Base-by-base conservation (phyloP, 2,329 filamentous ascomycete genomes). In the Penicillium psychrosexuale region DNA sequence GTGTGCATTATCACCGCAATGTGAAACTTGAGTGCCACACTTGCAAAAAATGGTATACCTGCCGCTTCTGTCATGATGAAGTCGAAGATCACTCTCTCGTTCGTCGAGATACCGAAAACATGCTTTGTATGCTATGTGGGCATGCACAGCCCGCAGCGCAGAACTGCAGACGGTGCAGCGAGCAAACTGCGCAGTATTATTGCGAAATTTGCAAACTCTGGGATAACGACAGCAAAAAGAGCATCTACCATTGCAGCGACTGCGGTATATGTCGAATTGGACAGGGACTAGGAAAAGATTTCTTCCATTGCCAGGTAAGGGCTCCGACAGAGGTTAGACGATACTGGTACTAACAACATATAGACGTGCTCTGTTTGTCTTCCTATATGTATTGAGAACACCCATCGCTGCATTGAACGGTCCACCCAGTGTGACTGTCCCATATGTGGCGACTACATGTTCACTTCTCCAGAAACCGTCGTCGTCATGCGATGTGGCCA, bases 401-500 rank as follows among this genome's bases (percentile, higher is more conserved):
- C 88, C 7, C 94, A 99, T 77, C 91, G 90, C 63, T 99, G 94
- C 69, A 93, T 97, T 62, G 94, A 97, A 73, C 84, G 91, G 46
- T 92, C 91, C 8, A 96, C 91, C 31, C 92, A 99, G 69, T 96
- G 91, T 69, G 89, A 97, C 69, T 99, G 94, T 71, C 94, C 94
- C 5, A 96, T 99, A 53, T 99, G 94, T 72, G 89, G 92, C 60
- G 92, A 97, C 57, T 96, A 96, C 71, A 89, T 99, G 80, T 97
- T 97, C 72, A 95, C 89, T 2, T 96, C 93, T 8, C 88, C 90
- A 3, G 85, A 86, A 52, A 86, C 89, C 0, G 91, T 97, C 8
- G 91, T 96, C 22, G 95, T 96, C 68, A 94, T 99, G 89, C 84
- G 85, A 37, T 99, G 94, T 71, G 94, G 94, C 2, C 94, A 99